These are phyloP conservation scores for Globisporangium abappressorium DNA, from an alignment of 352 stramenopile species.

Conservation along the genomic window DNA sequence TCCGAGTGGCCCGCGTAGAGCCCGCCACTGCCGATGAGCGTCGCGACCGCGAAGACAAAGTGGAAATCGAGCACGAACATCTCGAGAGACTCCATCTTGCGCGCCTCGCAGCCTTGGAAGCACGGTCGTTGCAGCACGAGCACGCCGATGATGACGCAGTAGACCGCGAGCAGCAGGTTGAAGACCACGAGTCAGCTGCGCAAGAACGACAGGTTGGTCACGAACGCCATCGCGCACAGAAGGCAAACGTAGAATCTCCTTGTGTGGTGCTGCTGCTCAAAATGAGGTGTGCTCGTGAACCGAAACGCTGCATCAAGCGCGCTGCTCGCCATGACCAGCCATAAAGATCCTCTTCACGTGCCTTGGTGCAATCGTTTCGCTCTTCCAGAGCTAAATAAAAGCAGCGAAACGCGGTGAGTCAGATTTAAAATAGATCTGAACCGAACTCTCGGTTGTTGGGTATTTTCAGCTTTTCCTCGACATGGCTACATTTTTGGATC, in stretches of 20 bases:
- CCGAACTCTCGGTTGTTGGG: background rate
- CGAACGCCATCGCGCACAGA: background rate
- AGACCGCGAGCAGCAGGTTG: constrained; percentile 1
- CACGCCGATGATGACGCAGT: constrained; percentile 2
- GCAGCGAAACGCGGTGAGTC: background rate
- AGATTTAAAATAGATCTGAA: background rate
- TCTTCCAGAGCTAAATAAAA: background rate
- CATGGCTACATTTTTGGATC: constrained; percentile 7
- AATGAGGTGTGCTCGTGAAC: background rate
- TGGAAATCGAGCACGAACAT: background rate
- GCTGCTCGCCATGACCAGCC: background rate
- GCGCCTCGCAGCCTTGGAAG: background rate
- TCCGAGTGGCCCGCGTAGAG: background rate
- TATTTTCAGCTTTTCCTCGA: background rate
- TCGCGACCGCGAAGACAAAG: background rate
- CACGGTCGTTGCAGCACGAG: constrained; percentile 2
- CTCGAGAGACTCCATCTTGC: constrained; percentile 1
- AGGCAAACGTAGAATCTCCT: background rate
- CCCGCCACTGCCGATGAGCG: background rate
- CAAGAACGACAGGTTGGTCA: background rate
- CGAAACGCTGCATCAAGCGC: background rate
- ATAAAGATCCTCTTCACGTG: background rate
- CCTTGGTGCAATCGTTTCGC: background rate
- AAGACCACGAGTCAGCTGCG: constrained; percentile 4
- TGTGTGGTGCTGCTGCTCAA: background rate